Base-by-base conservation (phyloP, 805 yeast species). In the Spathaspora hagerdaliae region DNA sequence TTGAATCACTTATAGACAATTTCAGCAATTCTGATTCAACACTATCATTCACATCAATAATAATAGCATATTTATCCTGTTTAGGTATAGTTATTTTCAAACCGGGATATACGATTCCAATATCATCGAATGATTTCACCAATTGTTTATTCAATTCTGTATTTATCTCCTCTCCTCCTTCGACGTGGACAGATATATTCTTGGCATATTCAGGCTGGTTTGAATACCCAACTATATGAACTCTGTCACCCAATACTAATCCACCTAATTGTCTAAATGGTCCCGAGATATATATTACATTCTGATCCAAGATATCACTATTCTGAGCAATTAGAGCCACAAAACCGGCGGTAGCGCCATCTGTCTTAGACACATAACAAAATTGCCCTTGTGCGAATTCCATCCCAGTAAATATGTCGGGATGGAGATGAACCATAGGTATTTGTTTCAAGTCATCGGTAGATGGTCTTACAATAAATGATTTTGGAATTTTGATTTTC, bases 71-170 rank as follows among this genome's bases (percentile, higher is more conserved):
- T 53, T 34, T 14, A 14, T 43, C 5, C 26, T n/a, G 12, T 38
- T n/a, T 26, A 9, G 29, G 35, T 3, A 39, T 27, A 6, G 29
- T 14, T 24, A 48, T n/a, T 60, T 38, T 51, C 65, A 76, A 65
- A 7, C 85, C 85, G 1, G 89, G 83, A 56, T 78, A 77, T 0
- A 85, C 50, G 7, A 87, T 57, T 0, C 91, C 90, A 29, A 76
- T 65, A 26, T 82, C 83, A 40, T 71, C 65, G 8, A 83, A 51
- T 0, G 71, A 49, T 35, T 75, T 73, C 41, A 67, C 75, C 26
- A 61, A 37, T 14, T 57, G 58, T 19, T 56, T 15, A 7, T 9
- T 41, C 47, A 19, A 40, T 35, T n/a, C 15, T 39, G 32, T 38
- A 33, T 27, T 31, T n/a, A 35, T 10, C 40, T 14, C 27, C 6